Evolutionary conservation across 768 basidiomycete species (phyloP), one percentile per base, ranked within the genome.

Genomic region (Leccinum fibrillosum): DNA sequence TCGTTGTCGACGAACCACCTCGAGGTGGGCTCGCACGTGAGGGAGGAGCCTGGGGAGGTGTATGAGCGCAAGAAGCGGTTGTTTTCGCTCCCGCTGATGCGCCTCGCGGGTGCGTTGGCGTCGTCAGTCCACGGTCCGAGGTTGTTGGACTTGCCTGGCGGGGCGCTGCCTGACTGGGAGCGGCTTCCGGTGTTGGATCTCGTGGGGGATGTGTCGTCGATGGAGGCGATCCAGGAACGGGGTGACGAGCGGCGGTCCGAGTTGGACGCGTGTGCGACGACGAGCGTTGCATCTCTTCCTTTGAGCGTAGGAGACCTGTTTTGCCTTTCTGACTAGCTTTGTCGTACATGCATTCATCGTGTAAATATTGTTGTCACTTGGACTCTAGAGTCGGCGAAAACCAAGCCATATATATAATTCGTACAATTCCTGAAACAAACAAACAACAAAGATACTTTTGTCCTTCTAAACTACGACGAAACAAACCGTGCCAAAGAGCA

Each of bases 1-100:
- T 92, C 91, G 28, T 71, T 94, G 7, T 94, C 93, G 59, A 94
- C 91, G n/a, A 94, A 94, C 70, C 92, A 92, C 66, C 80, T 94
- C 55, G 92, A 94, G 75, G 79, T 85, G 17, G 92, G 92, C 30
- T 85, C 86, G 42, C 92, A 94, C 64, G 90, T 94, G 50, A 83
- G 82, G 66, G 77, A 77, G 47, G 75, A 77, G 21, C 81, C 84
- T 17, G 74, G 71, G 10, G 75, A 72, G 25, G 74, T 72, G 23
- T 77, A 79, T 62, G 64, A 69, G 62, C 81, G 81, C 67, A 90
- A 86, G 75, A 82, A 82, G 62, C 76, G 76, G 8, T 67, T 83
- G 53, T 94, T 92, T 74, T 72, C 78, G 42, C 74, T 92, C 8
- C 92, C 93, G 12, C 72, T 94, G 63, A 84, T 94, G 84, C 66